Percentiles rank a stretch among this genome's conserved stretches.
phyloP scores from a whole-genome alignment of 129 eudicot species.

The Lactuca sativa region DNA sequence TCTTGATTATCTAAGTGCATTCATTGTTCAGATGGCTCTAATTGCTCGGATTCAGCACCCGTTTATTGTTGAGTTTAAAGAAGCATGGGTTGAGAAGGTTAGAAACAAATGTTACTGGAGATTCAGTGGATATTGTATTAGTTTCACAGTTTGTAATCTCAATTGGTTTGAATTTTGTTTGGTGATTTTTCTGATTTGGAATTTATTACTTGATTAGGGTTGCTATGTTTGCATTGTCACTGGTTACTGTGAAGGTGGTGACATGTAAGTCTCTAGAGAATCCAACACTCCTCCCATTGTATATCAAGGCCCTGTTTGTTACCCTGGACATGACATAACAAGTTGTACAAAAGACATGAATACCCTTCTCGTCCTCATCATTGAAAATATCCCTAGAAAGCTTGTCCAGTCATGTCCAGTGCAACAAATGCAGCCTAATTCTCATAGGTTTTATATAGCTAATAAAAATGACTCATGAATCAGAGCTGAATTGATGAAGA shows the following conservation, averaged over 20 bases:
- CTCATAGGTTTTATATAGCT: slow-evolving; percentile 4
- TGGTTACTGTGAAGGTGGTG: slow-evolving; percentile 99
- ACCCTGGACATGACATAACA: too few species aligned
- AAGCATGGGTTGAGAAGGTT: slow-evolving; percentile 99
- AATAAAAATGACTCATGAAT: slow-evolving; percentile 24
- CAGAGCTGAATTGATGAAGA: slow-evolving; percentile 97
- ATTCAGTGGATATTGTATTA: not conserved
- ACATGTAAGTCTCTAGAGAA: slow-evolving; percentile 66
- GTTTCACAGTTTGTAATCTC: not conserved
- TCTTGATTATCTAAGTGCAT: slow-evolving; percentile 7
- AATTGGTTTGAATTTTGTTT: slow-evolving; percentile 4
- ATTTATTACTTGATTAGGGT: slow-evolving; percentile 43
- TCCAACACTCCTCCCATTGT: not conserved
- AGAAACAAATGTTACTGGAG: slow-evolving; percentile 16
- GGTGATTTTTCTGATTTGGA: slow-evolving; percentile 4
- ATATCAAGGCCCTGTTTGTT: not conserved
- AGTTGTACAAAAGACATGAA: not conserved
- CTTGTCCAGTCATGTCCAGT: not conserved
- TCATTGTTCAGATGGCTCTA: slow-evolving; percentile 78
- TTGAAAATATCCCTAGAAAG: not conserved
- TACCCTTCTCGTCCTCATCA: not conserved
- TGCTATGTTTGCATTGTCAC: slow-evolving; percentile 99
- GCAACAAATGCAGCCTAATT: not conserved
- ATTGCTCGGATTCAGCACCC: slow-evolving; percentile 97
- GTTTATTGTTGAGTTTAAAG: slow-evolving; percentile 90